Evolutionary conservation across 371 early-diverging fungal species (phyloP), one percentile per base, ranked within the genome.

Genomic region (Phascolomyces articulosus): DNA sequence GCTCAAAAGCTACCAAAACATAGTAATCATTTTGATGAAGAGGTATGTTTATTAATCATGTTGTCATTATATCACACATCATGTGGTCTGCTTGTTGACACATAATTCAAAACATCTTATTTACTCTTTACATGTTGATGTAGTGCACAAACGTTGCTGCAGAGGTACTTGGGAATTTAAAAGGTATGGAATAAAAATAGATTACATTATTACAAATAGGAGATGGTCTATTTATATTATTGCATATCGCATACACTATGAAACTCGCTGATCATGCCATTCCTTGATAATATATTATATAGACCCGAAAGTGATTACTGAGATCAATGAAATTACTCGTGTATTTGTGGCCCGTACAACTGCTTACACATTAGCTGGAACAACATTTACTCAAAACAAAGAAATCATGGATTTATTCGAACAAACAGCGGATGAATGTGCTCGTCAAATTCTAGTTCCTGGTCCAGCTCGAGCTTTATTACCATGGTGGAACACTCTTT

Each of bases 1-100:
- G 72, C 64, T 2, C 75, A 72, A 0, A 73, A 79, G n/a, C 58
- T 78, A 13, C 61, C 69, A 15, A 15, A 26, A 3, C 73, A 70
- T 34, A 67, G 57, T 23, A 57, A 65, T 7, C 62, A 73, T 21
- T 55, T 63, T 11, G 59, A 67, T 27, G 48, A 62, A 40, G 47
- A 59, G 49, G 78, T 75, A 71, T 24, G 21, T 15, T 16, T 23
- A 16, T 16, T 34, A 10, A 34, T 34, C 2, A n/a, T n/a, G n/a
- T n/a, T n/a, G n/a, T 34, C 0, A 9, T 34, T 34, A 34, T 34
- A 0, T 34, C 34, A 34, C 11, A 6, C 34, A 34, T 34, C 34
- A 6, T 34, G 11, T 34, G 34, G 11, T 34, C 2, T 2, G 6
- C 34, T 7, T 34, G 8, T 55, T 24, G n/a, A n/a, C n/a, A n/a